Base-by-base conservation (phyloP, 257 asterid species). In the Primulina tabacum region DNA sequence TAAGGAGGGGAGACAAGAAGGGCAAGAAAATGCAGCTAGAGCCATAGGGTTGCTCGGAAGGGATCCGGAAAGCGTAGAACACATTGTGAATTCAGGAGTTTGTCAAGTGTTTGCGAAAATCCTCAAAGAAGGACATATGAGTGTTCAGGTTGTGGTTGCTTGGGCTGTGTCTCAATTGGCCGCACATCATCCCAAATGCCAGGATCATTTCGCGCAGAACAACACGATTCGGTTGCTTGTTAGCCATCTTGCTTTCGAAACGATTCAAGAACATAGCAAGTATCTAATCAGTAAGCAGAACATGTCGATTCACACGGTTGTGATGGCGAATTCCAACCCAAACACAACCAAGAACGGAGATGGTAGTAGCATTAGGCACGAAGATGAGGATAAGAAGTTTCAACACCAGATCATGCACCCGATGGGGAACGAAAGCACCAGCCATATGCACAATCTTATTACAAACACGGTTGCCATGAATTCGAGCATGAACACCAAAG, bases 111-210 rank as follows among this genome's bases (percentile, higher is more conserved):
- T 89, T 68, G 90, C 95, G 20, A 89, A 89, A 65, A 88, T 89
- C 33, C 89, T 89, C 56, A 89, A 89, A 76, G 96, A 87, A 69
- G 96, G 94, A 0, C 92, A 87, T 72, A 89, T 89, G 96, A 84
- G 75, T 43, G 94, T 89, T 3, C 96, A 89, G 76, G 80, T 89
- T 7, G 82, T 87, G 71, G 96, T 85, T 68, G 94, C 96, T 8
- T 87, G 94, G 96, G 96, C 96, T 0, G 81, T 87, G 0, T 87
- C 96, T 0, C 92, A 87, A 56, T 60, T 89, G 64, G 94, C 96
- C 6, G 89, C 92, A 1, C 85, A 85, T 61, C 86, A 89, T 40
- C 94, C 88, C 4, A 88, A 85, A 28, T 87, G 96, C 71, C 96
- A 89, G 52, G 96, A 89, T 34, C 91, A 84, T 12, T 89, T 89